These are phyloP conservation scores for Didymella pomorum DNA, from an alignment of 2,329 filamentous ascomycete species.

Conservation along the genomic window DNA sequence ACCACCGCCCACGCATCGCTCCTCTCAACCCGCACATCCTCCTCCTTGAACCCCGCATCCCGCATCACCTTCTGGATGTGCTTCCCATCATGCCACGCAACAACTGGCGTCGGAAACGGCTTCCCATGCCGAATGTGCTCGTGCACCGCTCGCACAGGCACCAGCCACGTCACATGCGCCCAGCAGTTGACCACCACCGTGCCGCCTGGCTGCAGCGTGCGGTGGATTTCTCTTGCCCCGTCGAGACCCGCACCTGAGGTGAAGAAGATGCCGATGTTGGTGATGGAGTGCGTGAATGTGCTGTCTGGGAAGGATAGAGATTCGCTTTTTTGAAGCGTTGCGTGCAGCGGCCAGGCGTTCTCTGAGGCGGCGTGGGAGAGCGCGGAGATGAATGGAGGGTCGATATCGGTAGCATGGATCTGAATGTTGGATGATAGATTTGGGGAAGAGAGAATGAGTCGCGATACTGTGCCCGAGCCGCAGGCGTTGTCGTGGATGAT, in stretches of 20 bases:
- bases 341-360: slow-evolving; percentile 36
- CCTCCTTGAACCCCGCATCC: slow-evolving; percentile 38
- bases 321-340: slow-evolving; percentile 32
- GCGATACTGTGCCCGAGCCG: slow-evolving; percentile 43
- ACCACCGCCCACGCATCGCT: slow-evolving; percentile 36
- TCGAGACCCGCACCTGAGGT: slow-evolving; percentile 38
- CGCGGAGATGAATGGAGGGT: slow-evolving; percentile 37
- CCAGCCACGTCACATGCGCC: slow-evolving; percentile 38
- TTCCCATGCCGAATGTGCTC: slow-evolving; percentile 29
- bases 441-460: slow-evolving; percentile 29
- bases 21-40: slow-evolving; percentile 33
- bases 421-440: slow-evolving; percentile 18
- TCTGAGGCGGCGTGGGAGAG: slow-evolving; percentile 21
- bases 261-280: slow-evolving; percentile 53
- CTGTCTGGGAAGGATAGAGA: slow-evolving; percentile 34
- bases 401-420: slow-evolving; percentile 45
- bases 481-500: slow-evolving; percentile 49
- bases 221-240: slow-evolving; percentile 49
- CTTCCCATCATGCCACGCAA: slow-evolving; percentile 40
- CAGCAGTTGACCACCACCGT: slow-evolving; percentile 51
- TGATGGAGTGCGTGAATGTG: slow-evolving; percentile 51
- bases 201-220: slow-evolving; percentile 51
- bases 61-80: slow-evolving; percentile 39
- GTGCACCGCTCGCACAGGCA: slow-evolving; percentile 32
- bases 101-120: slow-evolving; percentile 28